phyloP scores from a whole-genome alignment of 371 early-diverging fungal genomes.

The Cokeromyces recurvatus region DNA sequence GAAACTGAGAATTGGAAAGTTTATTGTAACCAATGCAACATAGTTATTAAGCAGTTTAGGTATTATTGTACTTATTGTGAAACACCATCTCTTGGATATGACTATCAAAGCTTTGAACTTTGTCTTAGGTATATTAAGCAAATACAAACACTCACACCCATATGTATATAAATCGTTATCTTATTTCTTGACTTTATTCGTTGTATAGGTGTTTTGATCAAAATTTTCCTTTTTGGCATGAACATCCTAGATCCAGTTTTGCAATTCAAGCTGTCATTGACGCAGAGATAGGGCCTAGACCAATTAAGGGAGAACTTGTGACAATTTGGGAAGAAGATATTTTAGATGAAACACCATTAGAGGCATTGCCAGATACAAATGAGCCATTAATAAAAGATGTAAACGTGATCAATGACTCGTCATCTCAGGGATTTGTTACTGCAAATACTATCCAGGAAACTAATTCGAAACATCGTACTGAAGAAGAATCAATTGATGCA shows the following conservation, averaged over 20 bases:
- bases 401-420: no score
- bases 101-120: conserved; percentile 67
- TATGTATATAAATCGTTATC: neutral
- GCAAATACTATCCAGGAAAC: no score
- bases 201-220: conserved; percentile 66
- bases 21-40: conserved; percentile 58
- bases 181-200: neutral
- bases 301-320: conserved; percentile 55
- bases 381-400: neutral
- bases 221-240: conserved; percentile 69
- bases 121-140: conserved; percentile 50
- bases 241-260: conserved; percentile 75
- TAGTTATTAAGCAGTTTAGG: conserved; percentile 57
- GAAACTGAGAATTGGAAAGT: conserved; percentile 49
- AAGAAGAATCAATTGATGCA: conserved; percentile 15
- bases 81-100: conserved; percentile 54
- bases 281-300: conserved; percentile 43
- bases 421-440: no score
- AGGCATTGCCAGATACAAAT: no score
- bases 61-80: conserved; percentile 88
- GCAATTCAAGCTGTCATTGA: conserved; percentile 67
- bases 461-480: no score
- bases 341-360: conserved; percentile 42
- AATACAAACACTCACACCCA: no score
- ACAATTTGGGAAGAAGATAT: conserved; percentile 61